Evolutionary conservation across 148 eudicot species (phyloP).

Genomic region (Silene latifolia): DNA sequence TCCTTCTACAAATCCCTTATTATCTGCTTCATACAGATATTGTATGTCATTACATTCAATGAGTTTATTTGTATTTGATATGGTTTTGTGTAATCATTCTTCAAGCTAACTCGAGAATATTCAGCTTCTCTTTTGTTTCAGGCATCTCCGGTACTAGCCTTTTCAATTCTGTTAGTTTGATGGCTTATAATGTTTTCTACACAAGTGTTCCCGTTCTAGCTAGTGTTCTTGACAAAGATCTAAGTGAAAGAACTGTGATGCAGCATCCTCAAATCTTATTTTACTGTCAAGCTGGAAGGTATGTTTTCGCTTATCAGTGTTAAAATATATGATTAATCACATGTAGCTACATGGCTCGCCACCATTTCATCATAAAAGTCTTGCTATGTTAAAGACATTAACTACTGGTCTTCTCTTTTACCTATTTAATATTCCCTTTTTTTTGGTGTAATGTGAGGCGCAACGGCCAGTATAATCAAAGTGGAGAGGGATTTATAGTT

Average conservation of each 20-base stretch:
- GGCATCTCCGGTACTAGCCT: slow-evolving; percentile 98
- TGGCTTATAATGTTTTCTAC: slow-evolving; percentile 98
- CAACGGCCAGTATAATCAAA: not conserved
- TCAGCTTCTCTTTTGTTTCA: slow-evolving; percentile 93
- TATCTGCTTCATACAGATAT: slow-evolving; percentile 94
- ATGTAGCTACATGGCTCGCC: not conserved
- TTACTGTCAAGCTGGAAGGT: slow-evolving; percentile 99
- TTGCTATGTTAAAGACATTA: not conserved
- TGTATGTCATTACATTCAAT: slow-evolving; percentile 45
- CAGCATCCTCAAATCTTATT: slow-evolving; percentile 96
- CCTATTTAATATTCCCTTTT: not conserved
- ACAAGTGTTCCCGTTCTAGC: slow-evolving; percentile 94
- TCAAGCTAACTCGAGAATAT: slow-evolving; percentile 38
- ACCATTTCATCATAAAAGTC: not conserved
- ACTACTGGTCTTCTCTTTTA: not conserved
- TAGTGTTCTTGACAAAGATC: slow-evolving; percentile 92
- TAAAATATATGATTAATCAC: not conserved
- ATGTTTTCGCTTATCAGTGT: not conserved
- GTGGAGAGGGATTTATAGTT: not conserved
- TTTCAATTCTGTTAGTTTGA: slow-evolving; percentile 94
- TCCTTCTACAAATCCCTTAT: slow-evolving; percentile 91
- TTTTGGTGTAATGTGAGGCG: not conserved
- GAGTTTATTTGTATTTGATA: not conserved
- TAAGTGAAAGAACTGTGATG: slow-evolving; percentile 88
- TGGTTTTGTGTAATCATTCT: not conserved